These are phyloP conservation scores for Antrodiella citrinella DNA, from an alignment of 768 basidiomycete genomes.

Conservation along the genomic window DNA sequence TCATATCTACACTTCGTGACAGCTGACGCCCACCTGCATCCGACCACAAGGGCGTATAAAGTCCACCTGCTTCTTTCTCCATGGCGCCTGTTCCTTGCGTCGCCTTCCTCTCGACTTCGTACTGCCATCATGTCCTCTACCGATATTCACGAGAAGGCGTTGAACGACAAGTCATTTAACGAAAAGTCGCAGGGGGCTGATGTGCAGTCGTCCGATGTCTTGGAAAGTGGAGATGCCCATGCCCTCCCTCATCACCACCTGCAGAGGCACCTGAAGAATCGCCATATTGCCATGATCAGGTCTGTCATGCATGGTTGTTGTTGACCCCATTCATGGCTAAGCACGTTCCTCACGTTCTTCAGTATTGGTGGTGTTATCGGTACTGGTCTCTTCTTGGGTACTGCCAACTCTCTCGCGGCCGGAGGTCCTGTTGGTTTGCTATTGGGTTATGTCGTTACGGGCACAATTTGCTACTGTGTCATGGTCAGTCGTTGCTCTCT, in stretches of 20 bases:
- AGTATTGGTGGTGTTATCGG: slow-evolving; percentile 34
- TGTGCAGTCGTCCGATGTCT: too few relatives aligned
- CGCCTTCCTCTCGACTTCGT: background rate
- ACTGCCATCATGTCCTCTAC: background rate
- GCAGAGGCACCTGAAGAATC: slow-evolving; percentile 24
- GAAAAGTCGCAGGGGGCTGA: too few relatives aligned
- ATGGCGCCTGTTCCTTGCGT: background rate
- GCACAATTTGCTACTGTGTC: slow-evolving; percentile 27
- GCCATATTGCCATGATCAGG: slow-evolving; percentile 28
- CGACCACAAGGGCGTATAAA: background rate
- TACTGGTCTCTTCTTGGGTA: slow-evolving; percentile 50
- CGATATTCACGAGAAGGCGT: background rate
- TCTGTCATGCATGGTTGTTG: slow-evolving; percentile 10
- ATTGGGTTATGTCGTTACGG: slow-evolving; percentile 31
- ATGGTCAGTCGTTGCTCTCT: slow-evolving; percentile 23
- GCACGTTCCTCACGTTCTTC: background rate
- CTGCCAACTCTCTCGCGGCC: slow-evolving; percentile 33
- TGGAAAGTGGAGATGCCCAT: background rate
- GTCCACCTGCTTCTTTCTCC: background rate
- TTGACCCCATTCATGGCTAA: background rate
- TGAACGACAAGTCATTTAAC: background rate
- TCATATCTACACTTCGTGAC: background rate
- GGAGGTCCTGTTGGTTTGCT: slow-evolving; percentile 42
- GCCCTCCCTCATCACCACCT: slow-evolving; percentile 5
- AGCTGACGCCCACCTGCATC: background rate